Percentiles rank a stretch among this genome's conserved stretches.
phyloP scores from a whole-genome alignment of 306 rosid species.

The Glycyrrhiza uralensis region DNA sequence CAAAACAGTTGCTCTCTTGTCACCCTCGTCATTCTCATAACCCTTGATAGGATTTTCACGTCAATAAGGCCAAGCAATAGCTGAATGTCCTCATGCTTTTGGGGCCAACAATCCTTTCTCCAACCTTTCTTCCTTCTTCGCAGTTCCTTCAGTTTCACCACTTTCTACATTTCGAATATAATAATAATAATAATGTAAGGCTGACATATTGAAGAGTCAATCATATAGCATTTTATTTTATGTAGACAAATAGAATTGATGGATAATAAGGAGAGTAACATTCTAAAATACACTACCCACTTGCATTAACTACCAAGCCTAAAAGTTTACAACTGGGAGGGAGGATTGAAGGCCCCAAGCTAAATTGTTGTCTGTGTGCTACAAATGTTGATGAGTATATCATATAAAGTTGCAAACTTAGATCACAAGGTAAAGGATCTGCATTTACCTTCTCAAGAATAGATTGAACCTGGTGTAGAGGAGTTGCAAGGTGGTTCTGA shows the following conservation, averaged over 20 bases:
- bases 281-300: background rate
- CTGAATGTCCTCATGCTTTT: constrained; percentile 63
- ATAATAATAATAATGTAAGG: background rate
- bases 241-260: background rate
- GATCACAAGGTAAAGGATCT: constrained; percentile 6
- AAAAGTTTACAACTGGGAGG: background rate
- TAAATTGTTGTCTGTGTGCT: background rate
- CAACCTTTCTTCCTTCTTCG: constrained; percentile 67
- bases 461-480: constrained; percentile 74
- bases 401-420: background rate
- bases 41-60: constrained; percentile 59
- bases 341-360: background rate
- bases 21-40: constrained; percentile 65
- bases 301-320: background rate
- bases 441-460: constrained; percentile 71
- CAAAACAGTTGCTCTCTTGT: constrained; percentile 74
- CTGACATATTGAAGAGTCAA: background rate
- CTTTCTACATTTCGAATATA: constrained; percentile 56
- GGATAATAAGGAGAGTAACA: background rate
- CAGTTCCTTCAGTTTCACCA: constrained; percentile 64
- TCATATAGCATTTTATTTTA: background rate
- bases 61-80: constrained; percentile 72
- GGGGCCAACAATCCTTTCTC: constrained; percentile 77
- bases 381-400: background rate
- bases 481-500: constrained; percentile 66